Base-by-base conservation (phyloP, 352 stramenopile species). In the Globisporangium alternatum region DNA sequence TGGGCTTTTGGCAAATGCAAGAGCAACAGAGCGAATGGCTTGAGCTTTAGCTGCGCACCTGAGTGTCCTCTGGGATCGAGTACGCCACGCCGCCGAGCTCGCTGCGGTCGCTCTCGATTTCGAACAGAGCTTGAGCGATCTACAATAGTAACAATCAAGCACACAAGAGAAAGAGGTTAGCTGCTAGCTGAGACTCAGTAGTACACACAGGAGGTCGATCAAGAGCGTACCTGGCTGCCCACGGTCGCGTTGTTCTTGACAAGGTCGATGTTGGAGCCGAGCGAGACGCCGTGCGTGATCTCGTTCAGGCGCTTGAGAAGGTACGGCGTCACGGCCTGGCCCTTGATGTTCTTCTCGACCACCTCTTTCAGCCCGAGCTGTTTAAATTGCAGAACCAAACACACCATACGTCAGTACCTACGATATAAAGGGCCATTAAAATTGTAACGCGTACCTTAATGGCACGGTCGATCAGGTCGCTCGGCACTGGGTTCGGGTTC, bases 221-320 rank as follows among this genome's bases (percentile, higher is more conserved):
- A 45, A 45, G 13, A 13, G 60, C 52, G 19, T 65, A 99, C 96
- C 70, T 98, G 82, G 28, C 96, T 97, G 48, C 96, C 97, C 30
- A 99, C 77, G 44, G 75, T 77, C 13, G 97, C 97, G 76, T 99
- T 99, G 74, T 98, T 95, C 68, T 96, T 94, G 19, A 99, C 96
- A 21, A 99, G 77, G 17, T 96, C 86, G 54, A 99, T 98, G 80
- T 99, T 99, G 31, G 95, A 98, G 35, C 83, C 71, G 28, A 99
- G 84, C 12, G 89, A 98, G 13, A 69, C 75, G 39, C 97, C 96
- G n/a, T 82, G 76, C 31, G 97, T 99, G 67, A 97, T 91, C 71
- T 98, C 86, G 56, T 98, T 96, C 31, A 99, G 82, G 4, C 85
- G 76, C 68, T 90, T 91, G 43, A 93, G 69, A 56, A 92, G 61